A percentile compares a stretch with the other conserved stretches of the same genome.
Evolutionary conservation across 305 asterid genomes (phyloP).

Genomic region (Fraxinus sp.): DNA sequence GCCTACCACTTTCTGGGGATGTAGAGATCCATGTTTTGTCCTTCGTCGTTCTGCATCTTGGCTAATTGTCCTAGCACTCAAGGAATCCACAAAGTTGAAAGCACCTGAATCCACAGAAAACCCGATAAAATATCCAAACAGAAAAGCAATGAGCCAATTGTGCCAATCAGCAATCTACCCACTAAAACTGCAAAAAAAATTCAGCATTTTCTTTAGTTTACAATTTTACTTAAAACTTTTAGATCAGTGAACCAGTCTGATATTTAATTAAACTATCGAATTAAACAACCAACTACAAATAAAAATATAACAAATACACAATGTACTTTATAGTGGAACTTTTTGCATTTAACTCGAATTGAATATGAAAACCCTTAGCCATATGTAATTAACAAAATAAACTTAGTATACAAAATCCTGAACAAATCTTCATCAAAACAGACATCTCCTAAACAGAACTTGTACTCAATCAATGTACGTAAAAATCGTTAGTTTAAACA

Average conservation of each 20-base stretch:
- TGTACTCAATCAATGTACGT: neutral
- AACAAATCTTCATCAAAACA: neutral
- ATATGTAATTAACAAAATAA: neutral
- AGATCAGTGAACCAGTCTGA: neutral
- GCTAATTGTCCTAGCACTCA: neutral
- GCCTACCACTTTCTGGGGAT: slow-evolving; percentile 78
- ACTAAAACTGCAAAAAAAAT: neutral
- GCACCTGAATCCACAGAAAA: slow-evolving; percentile 20
- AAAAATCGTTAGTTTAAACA: neutral
- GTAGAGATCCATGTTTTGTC: slow-evolving; percentile 78
- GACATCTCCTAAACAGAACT: neutral
- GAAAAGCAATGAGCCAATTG: neutral
- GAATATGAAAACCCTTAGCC: neutral
- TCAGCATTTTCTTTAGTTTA: neutral
- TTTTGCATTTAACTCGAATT: neutral
- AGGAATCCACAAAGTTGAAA: slow-evolving; percentile 1
- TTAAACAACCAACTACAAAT: neutral
- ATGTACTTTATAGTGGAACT: neutral
- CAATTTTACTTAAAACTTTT: neutral
- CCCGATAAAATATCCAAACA: neutral
- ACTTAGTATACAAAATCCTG: neutral
- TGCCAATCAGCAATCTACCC: neutral
- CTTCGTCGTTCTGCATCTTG: slow-evolving; percentile 84
- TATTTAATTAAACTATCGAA: neutral
- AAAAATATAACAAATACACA: neutral